Evolutionary conservation across 768 basidiomycete genomes (phyloP).

Genomic region (Podaxis sp.): DNA sequence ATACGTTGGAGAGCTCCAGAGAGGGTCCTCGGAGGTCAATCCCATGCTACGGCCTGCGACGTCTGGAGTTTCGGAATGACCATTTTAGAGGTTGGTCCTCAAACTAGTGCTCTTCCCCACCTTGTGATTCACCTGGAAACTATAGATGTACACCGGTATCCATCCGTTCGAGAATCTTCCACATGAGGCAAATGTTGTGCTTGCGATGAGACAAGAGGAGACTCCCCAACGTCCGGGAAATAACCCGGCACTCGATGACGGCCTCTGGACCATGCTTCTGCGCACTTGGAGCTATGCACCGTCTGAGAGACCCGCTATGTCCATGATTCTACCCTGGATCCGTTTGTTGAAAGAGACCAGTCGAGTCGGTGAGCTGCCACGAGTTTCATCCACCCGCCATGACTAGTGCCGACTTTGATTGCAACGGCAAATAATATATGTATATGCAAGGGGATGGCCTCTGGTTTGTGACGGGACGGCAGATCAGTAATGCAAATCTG

Average conservation of each 20-base stretch:
- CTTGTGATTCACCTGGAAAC: too few species aligned
- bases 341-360: neutral
- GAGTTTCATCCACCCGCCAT: too few species aligned
- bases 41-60: neutral
- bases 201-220: neutral
- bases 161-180: neutral
- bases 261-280: neutral
- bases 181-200: neutral
- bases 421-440: too few species aligned
- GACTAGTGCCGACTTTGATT: too few species aligned
- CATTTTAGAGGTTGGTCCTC: neutral
- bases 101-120: too few species aligned
- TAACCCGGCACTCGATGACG: neutral
- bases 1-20: neutral
- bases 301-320: neutral
- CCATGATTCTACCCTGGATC: neutral
- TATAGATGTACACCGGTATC: neutral
- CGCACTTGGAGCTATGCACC: neutral
- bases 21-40: neutral
- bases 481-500: too few species aligned
- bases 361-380: too few species aligned
- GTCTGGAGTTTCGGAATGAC: constrained; percentile 2
- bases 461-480: too few species aligned
- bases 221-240: neutral
- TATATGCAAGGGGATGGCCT: too few species aligned